Percentiles rank a stretch among this genome's conserved stretches.
Conservation (phyloP, 345 rosid genomes). For the Heritiera littoralis region DNA sequence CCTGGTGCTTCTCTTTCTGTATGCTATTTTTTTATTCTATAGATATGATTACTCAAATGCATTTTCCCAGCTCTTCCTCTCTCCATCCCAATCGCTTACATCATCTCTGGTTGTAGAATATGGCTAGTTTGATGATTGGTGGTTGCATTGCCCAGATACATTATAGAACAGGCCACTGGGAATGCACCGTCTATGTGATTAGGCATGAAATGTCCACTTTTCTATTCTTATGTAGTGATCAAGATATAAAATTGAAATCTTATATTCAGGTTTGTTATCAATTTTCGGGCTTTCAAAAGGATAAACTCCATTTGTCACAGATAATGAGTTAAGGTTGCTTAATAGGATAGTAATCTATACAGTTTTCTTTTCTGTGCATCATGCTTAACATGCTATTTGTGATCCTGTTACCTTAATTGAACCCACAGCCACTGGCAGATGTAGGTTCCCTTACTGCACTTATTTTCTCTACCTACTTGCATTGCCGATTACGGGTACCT, state of each 20-base stretch:
- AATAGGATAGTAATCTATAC: not conserved
- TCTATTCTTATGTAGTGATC: not conserved
- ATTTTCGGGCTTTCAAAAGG: not conserved
- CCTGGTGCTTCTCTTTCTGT: conserved; percentile 4
- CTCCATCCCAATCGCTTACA: not conserved
- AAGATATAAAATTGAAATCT: not conserved
- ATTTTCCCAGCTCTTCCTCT: not conserved
- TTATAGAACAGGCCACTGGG: not conserved
- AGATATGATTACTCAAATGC: not conserved
- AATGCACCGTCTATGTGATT: not conserved
- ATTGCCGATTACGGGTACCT: not conserved
- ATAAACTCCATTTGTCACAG: not conserved
- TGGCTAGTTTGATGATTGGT: not conserved
- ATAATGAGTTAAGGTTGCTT: not conserved
- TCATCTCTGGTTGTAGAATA: not conserved
- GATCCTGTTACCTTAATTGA: not conserved
- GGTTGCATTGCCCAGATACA: not conserved
- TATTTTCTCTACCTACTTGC: not conserved
- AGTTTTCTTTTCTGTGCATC: not conserved
- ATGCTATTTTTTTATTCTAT: not conserved
- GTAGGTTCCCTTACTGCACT: not conserved
- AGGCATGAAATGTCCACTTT: not conserved
- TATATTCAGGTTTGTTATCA: not conserved
- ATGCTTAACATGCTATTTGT: not conserved
- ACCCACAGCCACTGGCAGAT: not conserved